Base-by-base conservation (phyloP, 208 protist species). In the Novymonas esmeraldas region DNA sequence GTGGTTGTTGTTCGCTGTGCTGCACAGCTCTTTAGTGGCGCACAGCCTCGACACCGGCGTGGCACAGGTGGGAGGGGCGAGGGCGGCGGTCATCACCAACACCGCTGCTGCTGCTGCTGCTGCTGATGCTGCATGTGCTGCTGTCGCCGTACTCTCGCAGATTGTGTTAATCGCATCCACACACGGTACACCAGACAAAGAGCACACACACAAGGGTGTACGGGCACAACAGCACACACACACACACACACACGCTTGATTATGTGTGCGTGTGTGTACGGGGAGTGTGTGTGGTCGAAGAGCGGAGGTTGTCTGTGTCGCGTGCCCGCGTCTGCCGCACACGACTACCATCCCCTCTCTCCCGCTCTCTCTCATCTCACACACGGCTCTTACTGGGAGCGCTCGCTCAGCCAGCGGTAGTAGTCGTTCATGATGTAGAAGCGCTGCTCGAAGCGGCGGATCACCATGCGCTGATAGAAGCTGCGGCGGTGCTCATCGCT, bases 371-470 rank as follows among this genome's bases (percentile, higher is more conserved):
- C 26, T 18, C n/a, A 11, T 11, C 18, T 26, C 52, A 14, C 31
- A 13, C 6, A 29, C 31, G 36, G 31, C 14, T 33, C 3, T 51
- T 63, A 76, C 70, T 76, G 70, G 31, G 70, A 58, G 46, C 78
- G 79, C 73, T 95, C 90, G 49, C 78, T 78, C 18, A 94, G 68
- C 91, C 91, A 96, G 64, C 91, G 88, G 70, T 95, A 95, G 81
- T 96, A 96, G 70, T 96, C 91, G 60, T 96, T 92, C 20, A 96
- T 26, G 29, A 96, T 94, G 80, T 94, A 94, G 50, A 89, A 93
- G 4, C 75, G 64, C 29, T 80, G 84, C n/a, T 88, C 79, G 18
- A 78, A 70, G 41, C 82, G 79, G n/a, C 87, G 78, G 52, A 96
- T 78, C 16, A 94, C 83, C 54, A 96, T 73, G 24, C 91, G 81